Evolutionary conservation across 306 rosid species (phyloP), one percentile per base, ranked within the genome.

Genomic region (Benincasa hispida): DNA sequence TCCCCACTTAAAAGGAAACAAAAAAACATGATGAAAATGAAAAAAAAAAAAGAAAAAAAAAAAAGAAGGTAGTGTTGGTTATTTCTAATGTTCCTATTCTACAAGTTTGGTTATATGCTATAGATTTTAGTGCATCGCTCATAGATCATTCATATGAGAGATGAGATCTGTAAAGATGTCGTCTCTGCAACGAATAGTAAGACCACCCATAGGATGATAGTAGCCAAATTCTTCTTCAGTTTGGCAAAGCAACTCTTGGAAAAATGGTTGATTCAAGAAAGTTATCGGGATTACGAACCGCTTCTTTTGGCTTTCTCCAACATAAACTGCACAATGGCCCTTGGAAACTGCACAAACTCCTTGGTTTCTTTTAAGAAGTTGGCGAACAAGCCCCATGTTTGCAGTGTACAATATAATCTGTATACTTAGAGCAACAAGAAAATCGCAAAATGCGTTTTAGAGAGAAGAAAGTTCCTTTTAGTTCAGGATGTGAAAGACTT

Each of bases 221-320:
- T 55, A 82, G 21, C 81, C 85, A 11, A 86, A 83, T 74, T 86
- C 87, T 60, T 86, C 87, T 55, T 79, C 79, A 47, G 70, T 77
- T 15, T 72, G 82, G 32, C 79, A 57, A 8, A 84, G 80, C 39
- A 82, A 69, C 6, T 80, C 72, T 68, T 82, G 77, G 19, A 87
- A 82, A 6, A 77, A 84, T 67, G 87, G 83, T 57, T 77, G 80
- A 56, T 81, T 87, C 85, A 89, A 85, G 78, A 67, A 85, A 2
- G 79, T 51, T 60, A 82, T 12, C 8, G 86, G 88, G 62, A 83
- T 81, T 32, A 83, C 61, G 14, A 83, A 79, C 51, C 82, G 48
- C 84, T 79, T 83, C 79, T 74, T 81, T 78, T 76, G 51, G 22
- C 14, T 82, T 77, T 85, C 85, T 78, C 89, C 89, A 4, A 87